Conservation (phyloP, 345 rosid genomes). For the Mercurialis annua region DNA sequence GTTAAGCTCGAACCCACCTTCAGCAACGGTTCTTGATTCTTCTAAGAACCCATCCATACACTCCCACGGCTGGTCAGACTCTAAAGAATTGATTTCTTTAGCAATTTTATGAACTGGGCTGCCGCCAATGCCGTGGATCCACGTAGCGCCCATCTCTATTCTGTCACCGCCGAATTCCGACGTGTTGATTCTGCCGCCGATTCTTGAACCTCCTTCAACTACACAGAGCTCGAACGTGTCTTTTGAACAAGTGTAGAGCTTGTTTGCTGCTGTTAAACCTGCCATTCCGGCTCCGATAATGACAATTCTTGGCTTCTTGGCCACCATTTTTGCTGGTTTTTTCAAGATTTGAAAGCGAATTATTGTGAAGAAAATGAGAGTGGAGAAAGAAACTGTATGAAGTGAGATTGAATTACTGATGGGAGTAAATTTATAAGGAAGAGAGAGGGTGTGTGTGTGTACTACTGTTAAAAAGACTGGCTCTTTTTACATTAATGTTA, state of each 20-base stretch:
- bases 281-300: constrained; percentile 99
- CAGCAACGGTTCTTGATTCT: constrained; percentile 50
- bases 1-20: constrained; percentile 67
- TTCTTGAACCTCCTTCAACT: constrained; percentile 83
- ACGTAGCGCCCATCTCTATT: constrained; percentile 98
- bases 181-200: constrained; percentile 91
- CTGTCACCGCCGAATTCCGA: constrained; percentile 80
- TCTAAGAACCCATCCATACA: constrained; percentile 77
- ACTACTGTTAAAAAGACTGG: constrained; percentile 5
- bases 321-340: constrained; percentile 42
- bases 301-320: constrained; percentile 83
- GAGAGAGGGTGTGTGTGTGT: constrained; percentile 2
- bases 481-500: background rate
- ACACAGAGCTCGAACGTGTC: constrained; percentile 70
- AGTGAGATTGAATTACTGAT: constrained; percentile 26
- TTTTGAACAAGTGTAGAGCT: constrained; percentile 54
- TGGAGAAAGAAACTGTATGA: constrained; percentile 23
- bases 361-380: background rate
- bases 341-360: constrained; percentile 9
- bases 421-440: constrained; percentile 40
- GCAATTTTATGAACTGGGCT: constrained; percentile 82
- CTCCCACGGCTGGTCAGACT: constrained; percentile 90
- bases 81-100: constrained; percentile 50
- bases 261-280: constrained; percentile 91
- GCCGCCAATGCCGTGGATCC: constrained; percentile 98